These are phyloP conservation scores for Carex cristatella DNA, from an alignment of 176 grass and related monocot genomes.

Conservation along the genomic window DNA sequence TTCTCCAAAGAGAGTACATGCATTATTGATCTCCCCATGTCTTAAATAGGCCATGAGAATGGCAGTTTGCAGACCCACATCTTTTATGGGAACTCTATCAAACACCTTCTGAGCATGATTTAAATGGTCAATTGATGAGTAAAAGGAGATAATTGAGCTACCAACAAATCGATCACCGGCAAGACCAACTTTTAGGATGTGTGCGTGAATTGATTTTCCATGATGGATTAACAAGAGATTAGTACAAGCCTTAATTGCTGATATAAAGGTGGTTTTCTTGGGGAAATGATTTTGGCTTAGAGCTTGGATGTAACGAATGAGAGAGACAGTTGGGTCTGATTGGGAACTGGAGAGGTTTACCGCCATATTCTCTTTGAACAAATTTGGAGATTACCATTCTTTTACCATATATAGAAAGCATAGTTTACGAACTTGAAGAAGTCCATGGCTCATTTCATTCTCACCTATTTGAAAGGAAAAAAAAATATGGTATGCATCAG, in stretches of 20 bases:
- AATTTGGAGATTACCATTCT: too few species aligned
- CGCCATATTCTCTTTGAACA: too few species aligned
- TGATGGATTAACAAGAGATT: not conserved
- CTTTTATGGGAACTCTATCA: slow-evolving; percentile 23
- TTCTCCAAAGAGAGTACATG: slow-evolving; percentile 20
- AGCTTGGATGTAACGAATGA: slow-evolving; percentile 9
- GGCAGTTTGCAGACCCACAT: slow-evolving; percentile 25
- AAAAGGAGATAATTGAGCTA: slow-evolving; percentile 26
- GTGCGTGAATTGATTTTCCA: slow-evolving; percentile 33
- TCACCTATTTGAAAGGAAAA: too few species aligned
- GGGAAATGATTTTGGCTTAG: slow-evolving; percentile 10
- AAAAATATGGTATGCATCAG: too few species aligned
- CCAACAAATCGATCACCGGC: slow-evolving; percentile 19
- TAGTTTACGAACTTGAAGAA: too few species aligned
- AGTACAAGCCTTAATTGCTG: slow-evolving; percentile 27
- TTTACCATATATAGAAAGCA: too few species aligned
- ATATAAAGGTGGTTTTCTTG: slow-evolving; percentile 29
- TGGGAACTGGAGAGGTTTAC: not conserved
- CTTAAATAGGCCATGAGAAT: slow-evolving; percentile 37
- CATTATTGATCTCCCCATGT: slow-evolving; percentile 21
- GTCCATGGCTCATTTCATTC: too few species aligned
- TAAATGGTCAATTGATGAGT: slow-evolving; percentile 24
- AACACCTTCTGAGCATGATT: slow-evolving; percentile 35
- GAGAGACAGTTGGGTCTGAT: slow-evolving; percentile 15
- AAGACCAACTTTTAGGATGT: slow-evolving; percentile 27